Evolutionary conservation across 768 basidiomycete species (phyloP).

Genomic region (Hirschioporus abietinus): DNA sequence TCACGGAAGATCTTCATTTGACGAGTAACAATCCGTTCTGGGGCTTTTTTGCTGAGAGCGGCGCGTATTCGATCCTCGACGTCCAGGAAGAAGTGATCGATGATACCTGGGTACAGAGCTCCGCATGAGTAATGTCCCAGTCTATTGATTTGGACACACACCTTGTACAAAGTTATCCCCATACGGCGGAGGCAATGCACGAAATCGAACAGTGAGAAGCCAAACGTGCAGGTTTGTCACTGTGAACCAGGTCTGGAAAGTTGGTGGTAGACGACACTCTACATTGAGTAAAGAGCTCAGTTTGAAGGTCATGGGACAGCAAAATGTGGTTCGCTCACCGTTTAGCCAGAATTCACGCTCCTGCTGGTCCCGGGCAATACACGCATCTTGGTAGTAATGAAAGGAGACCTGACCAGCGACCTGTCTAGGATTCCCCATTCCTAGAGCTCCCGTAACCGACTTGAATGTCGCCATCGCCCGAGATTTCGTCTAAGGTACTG

Average conservation of each 20-base stretch:
- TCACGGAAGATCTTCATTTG: constrained; percentile 93
- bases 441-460: not conserved
- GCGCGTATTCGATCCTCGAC: constrained; percentile 84
- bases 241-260: constrained; percentile 97
- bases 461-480: not conserved
- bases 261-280: constrained; percentile 85
- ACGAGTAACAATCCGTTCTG: constrained; percentile 72
- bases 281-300: constrained; percentile 5
- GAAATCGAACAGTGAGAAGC: constrained; percentile 83
- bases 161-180: constrained; percentile 70
- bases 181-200: constrained; percentile 66
- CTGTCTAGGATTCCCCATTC: constrained; percentile 46
- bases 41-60: constrained; percentile 69
- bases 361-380: constrained; percentile 51
- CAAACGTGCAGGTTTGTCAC: constrained; percentile 90
- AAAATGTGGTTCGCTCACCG: constrained; percentile 35
- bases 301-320: not conserved
- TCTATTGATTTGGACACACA: not conserved
- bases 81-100: constrained; percentile 95
- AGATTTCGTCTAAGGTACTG: not conserved
- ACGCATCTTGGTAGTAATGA: constrained; percentile 51
- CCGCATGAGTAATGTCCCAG: not conserved
- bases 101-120: constrained; percentile 32
- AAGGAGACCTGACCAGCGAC: constrained; percentile 55
- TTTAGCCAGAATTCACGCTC: constrained; percentile 60